Base-by-base conservation (phyloP, 2,329 filamentous ascomycete species). In the Aspergillus hortae region DNA sequence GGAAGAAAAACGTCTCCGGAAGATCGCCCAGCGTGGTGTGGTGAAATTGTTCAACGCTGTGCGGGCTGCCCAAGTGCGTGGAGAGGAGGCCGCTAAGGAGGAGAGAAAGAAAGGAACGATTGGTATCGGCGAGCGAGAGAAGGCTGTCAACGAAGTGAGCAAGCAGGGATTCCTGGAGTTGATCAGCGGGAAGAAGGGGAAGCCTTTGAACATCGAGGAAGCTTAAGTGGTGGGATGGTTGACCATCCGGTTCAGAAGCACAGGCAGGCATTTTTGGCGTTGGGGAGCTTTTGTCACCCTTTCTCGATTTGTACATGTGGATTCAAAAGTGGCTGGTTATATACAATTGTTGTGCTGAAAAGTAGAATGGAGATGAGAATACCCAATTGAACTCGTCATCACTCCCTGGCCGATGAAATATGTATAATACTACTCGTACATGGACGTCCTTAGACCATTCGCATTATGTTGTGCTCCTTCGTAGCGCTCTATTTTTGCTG, bases 31-130 rank as follows among this genome's bases (percentile, higher is more conserved):
- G 73, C 82, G 90, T 49, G 92, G 92, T 82, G 94, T 99, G 38
- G 87, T 97, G 21, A 95, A 92, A 77, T 78, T 99, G 53, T 99
- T 99, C 75, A 96, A 97, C 70, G 94, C 94, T 0, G 91, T 99
- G 30, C 81, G 92, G 42, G 90, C 90, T 19, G 92, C 94, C 12
- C 94, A 99, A 74, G 88, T 96, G 52, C 89, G 92, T 71, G 92
- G 88, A 2, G 83, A 87, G 53, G 86, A 92, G 71, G 88, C 90
- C 4, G 86, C 88, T 14, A 69, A 65, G 67, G 83, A 79, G 69
- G 82, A 83, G 59, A 81, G 84, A 45, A 82, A 83, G 71, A 84
- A 84, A 55, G 89, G 90, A 3, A 77, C 95, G 0, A 81, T 96
- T 30, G 92, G 92, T 1, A 84, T 90, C 65, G 82, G 81, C 56